phyloP scores from a whole-genome alignment of 345 rosid species.

The Acer saccharum region DNA sequence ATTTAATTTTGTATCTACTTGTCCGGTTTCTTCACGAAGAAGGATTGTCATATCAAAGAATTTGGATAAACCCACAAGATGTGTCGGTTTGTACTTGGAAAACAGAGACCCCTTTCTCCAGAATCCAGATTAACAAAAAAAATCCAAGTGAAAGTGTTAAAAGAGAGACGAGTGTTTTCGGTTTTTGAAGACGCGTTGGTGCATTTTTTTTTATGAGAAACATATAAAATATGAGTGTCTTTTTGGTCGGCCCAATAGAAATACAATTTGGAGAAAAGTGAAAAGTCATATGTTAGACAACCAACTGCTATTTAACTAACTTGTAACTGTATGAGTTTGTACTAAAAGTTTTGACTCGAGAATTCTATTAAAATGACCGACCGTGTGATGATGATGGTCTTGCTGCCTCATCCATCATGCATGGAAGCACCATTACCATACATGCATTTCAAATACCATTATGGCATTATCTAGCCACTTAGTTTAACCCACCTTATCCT shows the following conservation, averaged over 20 bases:
- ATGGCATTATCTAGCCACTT: too few species aligned
- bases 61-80: background rate
- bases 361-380: background rate
- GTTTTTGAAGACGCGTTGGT: constrained; percentile 17
- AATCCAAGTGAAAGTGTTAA: background rate
- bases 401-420: background rate
- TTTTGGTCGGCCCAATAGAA: constrained; percentile 29
- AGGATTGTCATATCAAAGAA: background rate
- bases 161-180: background rate
- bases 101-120: background rate
- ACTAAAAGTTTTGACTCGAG: background rate
- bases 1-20: background rate
- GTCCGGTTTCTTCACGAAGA: background rate
- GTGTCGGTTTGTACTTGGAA: constrained; percentile 6
- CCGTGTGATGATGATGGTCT: background rate
- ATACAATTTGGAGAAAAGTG: background rate
- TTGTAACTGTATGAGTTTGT: constrained; percentile 10
- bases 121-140: background rate
- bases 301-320: constrained; percentile 17
- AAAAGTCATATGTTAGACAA: constrained; percentile 1
- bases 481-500: background rate
- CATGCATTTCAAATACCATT: too few species aligned
- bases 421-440: too few species aligned
- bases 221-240: constrained; percentile 8
- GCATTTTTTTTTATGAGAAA: background rate